These are phyloP conservation scores for Leishmania turanica DNA, from an alignment of 208 protist genomes.

Conservation along the genomic window DNA sequence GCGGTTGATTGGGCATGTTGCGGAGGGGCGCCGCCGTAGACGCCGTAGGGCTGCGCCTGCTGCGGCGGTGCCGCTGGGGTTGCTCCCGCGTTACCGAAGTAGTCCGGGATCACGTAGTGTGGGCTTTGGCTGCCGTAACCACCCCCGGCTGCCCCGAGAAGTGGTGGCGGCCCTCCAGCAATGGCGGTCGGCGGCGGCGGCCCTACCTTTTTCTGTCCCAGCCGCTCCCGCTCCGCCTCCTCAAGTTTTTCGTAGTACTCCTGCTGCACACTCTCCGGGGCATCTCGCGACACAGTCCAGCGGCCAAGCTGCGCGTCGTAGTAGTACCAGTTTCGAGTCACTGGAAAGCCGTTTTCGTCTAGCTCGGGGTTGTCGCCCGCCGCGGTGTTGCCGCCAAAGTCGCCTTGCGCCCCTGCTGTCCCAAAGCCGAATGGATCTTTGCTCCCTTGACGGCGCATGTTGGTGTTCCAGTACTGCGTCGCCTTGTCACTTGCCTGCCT, in stretches of 20 bases:
- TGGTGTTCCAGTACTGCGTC: conserved; percentile 31
- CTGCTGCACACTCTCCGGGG: conserved; percentile 63
- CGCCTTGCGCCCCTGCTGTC: background rate
- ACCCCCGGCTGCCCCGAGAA: background rate
- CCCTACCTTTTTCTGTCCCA: conserved; percentile 43
- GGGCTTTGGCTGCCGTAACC: conserved; percentile 17
- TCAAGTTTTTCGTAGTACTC: conserved; percentile 66
- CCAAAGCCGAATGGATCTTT: conserved; percentile 34
- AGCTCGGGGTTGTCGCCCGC: conserved; percentile 52
- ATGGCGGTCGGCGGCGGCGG: conserved; percentile 27
- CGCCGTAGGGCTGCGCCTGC: conserved; percentile 1
- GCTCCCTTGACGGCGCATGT: conserved; percentile 11
- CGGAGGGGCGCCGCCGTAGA: background rate
- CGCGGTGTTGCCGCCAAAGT: conserved; percentile 8
- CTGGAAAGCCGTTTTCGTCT: conserved; percentile 82
- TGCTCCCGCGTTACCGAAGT: conserved; percentile 40
- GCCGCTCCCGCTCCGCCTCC: conserved; percentile 60
- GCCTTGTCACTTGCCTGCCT: conserved; percentile 35
- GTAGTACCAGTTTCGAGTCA: conserved; percentile 87
- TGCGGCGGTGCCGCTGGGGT: background rate
- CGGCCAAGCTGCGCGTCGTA: conserved; percentile 67
- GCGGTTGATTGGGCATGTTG: background rate
- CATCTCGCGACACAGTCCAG: conserved; percentile 76
- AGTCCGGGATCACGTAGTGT: conserved; percentile 75
- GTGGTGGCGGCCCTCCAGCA: background rate